A percentile compares a stretch with the other conserved stretches of the same genome.
Conservation (phyloP, 1,139 yeast genomes). For the Groenewaldozyma sp. region DNA sequence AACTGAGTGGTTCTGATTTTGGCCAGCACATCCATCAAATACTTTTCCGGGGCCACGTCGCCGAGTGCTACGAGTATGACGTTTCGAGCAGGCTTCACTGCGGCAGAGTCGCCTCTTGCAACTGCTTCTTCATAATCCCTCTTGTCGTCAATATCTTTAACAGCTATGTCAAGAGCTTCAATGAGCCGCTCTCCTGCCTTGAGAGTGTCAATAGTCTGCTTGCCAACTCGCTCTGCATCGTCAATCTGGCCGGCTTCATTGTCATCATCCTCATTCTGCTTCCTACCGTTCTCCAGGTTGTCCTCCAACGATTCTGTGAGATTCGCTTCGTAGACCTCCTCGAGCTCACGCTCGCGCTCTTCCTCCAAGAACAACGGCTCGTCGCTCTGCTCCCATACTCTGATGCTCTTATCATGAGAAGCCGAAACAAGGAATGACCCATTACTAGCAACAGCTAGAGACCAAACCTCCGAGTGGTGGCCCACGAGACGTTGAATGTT, state of each 20-base stretch:
- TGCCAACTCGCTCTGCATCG: constrained; percentile 54
- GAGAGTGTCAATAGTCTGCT: constrained; percentile 82
- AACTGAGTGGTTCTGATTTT: constrained; percentile 75
- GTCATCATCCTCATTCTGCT: constrained; percentile 16
- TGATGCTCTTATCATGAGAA: constrained; percentile 86
- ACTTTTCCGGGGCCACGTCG: constrained; percentile 56
- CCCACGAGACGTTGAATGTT: constrained; percentile 77
- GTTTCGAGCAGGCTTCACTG: constrained; percentile 59
- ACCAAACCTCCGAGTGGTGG: constrained; percentile 93
- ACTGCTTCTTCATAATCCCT: constrained; percentile 37
- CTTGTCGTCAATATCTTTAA: constrained; percentile 54
- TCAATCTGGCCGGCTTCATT: constrained; percentile 31
- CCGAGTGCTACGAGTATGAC: constrained; percentile 64
- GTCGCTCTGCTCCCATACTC: constrained; percentile 86
- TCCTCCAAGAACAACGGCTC: constrained; percentile 94
- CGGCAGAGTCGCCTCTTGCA: constrained; percentile 35
- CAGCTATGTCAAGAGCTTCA: constrained; percentile 86
- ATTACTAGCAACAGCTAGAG: constrained; percentile 62
- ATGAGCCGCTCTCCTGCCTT: constrained; percentile 91
- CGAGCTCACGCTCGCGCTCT: constrained; percentile 92
- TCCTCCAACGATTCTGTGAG: constrained; percentile 62
- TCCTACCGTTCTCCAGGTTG: constrained; percentile 39
- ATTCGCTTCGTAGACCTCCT: constrained; percentile 76
- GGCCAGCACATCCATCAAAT: constrained; percentile 61
- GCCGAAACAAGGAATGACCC: constrained; percentile 75